Evolutionary conservation across 2,329 filamentous ascomycete species (phyloP).

Genomic region (Paraphaeosphaeria sporulosa): DNA sequence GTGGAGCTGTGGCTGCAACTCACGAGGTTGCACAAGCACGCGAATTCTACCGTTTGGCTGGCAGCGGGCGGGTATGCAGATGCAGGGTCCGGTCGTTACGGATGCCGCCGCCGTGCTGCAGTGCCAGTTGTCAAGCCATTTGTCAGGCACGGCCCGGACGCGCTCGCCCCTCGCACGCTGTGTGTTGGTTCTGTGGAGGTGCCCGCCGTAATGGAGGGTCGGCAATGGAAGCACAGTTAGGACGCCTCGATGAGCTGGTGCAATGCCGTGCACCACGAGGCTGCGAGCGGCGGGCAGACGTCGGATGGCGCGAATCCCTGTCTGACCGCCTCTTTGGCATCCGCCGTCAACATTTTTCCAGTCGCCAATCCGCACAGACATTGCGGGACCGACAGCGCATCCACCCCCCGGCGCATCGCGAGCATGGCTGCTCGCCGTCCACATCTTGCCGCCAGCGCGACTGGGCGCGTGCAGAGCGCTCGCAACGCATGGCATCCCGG

Average conservation of each 20-base stretch:
- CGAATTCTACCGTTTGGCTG: slow-evolving; percentile 7
- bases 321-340: slow-evolving; percentile 5
- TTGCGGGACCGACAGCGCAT: slow-evolving; percentile 32
- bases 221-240: not conserved
- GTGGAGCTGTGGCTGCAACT: slow-evolving; percentile 13
- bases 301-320: slow-evolving; percentile 3
- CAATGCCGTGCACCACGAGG: not conserved
- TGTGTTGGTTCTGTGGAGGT: not conserved
- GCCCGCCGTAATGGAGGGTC: slow-evolving; percentile 2
- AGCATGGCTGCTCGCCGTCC: slow-evolving; percentile 29
- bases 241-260: not conserved
- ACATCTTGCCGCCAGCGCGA: slow-evolving; percentile 27
- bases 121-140: slow-evolving; percentile 13
- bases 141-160: slow-evolving; percentile 7
- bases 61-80: slow-evolving; percentile 12
- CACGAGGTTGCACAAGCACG: slow-evolving; percentile 13
- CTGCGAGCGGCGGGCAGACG: not conserved
- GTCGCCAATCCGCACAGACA: slow-evolving; percentile 33
- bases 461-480: slow-evolving; percentile 18
- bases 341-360: slow-evolving; percentile 19
- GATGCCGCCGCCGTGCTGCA: slow-evolving; percentile 5
- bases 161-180: not conserved
- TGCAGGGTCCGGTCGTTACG: slow-evolving; percentile 8
- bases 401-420: slow-evolving; percentile 20
- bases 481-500: no score